Percentiles rank a stretch among this genome's conserved stretches.
phyloP scores from a whole-genome alignment of 495 filamentous ascomycete species.

The Penicillium maclennaniae region DNA sequence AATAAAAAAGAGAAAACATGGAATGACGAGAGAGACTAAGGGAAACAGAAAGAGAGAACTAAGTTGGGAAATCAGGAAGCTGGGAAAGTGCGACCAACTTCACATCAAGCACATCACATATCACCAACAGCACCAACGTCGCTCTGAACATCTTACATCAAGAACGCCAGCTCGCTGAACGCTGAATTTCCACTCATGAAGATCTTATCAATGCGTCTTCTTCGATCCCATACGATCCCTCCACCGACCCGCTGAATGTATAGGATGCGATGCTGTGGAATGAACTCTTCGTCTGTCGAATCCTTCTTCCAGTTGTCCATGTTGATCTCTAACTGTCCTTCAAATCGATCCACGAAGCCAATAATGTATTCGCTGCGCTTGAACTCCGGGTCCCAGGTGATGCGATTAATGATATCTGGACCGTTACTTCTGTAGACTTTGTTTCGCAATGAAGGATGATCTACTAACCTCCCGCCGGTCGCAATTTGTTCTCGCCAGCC shows the following conservation, averaged over 20 bases:
- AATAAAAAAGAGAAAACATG: background rate
- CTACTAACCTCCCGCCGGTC: conserved; percentile 16
- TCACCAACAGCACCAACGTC: too few relatives aligned
- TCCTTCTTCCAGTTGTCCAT: conserved; percentile 69
- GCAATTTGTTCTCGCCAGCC: conserved; percentile 17
- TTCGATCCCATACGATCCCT: conserved; percentile 54
- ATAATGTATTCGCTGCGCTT: conserved; percentile 62
- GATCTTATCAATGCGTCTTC: conserved; percentile 50
- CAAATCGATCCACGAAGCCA: conserved; percentile 72
- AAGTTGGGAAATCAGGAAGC: background rate
- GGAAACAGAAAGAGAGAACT: background rate
- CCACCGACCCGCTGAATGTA: conserved; percentile 60
- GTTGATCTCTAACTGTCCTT: conserved; percentile 58
- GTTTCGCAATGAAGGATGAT: background rate
- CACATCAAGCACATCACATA: background rate
- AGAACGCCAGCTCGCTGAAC: conserved; percentile 33
- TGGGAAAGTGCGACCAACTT: conserved; percentile 6
- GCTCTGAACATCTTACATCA: conserved; percentile 13
- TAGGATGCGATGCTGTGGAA: conserved; percentile 73
- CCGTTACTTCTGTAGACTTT: background rate
- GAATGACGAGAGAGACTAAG: too few relatives aligned
- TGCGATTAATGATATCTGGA: conserved; percentile 64
- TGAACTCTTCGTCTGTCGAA: conserved; percentile 78
- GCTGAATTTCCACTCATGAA: conserved; percentile 57
- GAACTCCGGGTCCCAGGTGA: conserved; percentile 67